Evolutionary conservation across 768 basidiomycete genomes (phyloP), one percentile per base, ranked within the genome.

Genomic region (Suillus sp.): DNA sequence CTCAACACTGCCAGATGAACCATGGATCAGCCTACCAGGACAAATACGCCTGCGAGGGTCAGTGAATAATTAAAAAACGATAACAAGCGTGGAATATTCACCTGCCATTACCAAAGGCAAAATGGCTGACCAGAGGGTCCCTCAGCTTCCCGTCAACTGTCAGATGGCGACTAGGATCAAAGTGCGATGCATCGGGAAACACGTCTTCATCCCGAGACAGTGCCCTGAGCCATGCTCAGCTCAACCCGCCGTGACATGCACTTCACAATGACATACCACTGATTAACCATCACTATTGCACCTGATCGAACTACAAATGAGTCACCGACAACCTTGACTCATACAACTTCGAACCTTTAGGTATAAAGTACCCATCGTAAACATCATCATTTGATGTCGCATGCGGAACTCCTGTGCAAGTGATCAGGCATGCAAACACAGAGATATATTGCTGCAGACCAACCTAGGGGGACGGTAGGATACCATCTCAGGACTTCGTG

Each of bases 291-390:
- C 16, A 38, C 38, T 38, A 38, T 16, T 14, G 14, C 14, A 38
- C 14, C 38, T 38, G 38, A 38, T 42, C 25, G 22, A 59, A 56
- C 14, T 27, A 56, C 16, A 56, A 2, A 56, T 56, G 16, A 32
- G 38, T 32, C 18, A 38, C 14, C 4, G 10, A 6, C 27, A 27
- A 27, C 20, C 22, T 30, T 13, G n/a, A 59, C 0, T 14, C 10
- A 25, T 56, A 38, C 16, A 16, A 13, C 37, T 34, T 80, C 0
- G 83, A 74, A 59, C 84, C 84, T 61, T 77, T 76, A 5, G 85
- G 84, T 54, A 86, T 86, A 6, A 81, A 68, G 62, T 82, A 81
- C 20, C 78, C 76, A 38, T 72, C 68, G 62, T 1, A 77, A 13
- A 38, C 14, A 38, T 38, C 38, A 16, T 38, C 38, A 38, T 38